Evolutionary conservation across 1,284 basidiomycete species (phyloP).

Genomic region (Uromyces viciae-fabae): DNA sequence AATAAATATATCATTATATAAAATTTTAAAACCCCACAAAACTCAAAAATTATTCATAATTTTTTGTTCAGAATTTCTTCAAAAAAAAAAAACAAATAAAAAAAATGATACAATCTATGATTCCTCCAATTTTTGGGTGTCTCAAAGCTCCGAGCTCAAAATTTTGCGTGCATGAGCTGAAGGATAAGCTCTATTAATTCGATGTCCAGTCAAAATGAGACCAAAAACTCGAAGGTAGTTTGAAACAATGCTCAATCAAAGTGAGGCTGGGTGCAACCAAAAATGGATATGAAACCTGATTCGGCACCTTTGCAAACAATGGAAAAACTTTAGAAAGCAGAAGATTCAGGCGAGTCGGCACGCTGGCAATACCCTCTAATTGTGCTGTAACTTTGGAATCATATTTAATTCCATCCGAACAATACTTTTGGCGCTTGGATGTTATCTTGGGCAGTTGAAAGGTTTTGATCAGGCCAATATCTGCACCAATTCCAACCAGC

Average conservation of each 20-base stretch:
- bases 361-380: conserved; percentile 18
- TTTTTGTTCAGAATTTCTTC: too few relatives aligned
- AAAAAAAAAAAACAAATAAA: background rate
- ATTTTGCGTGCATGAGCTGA: background rate
- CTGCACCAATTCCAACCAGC: conserved; percentile 26
- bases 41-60: too few relatives aligned
- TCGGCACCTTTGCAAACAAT: background rate
- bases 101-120: background rate
- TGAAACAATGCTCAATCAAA: conserved; percentile 36
- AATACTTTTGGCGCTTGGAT: background rate
- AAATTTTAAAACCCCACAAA: too few relatives aligned
- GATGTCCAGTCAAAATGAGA: background rate
- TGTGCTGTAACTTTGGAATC: background rate
- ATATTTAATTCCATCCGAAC: conserved; percentile 27
- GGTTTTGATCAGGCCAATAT: conserved; percentile 5
- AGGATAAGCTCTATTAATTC: background rate
- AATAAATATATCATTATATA: too few relatives aligned
- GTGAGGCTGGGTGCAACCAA: background rate
- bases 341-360: background rate
- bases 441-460: background rate
- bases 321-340: conserved; percentile 1
- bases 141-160: background rate
- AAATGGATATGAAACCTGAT: background rate
- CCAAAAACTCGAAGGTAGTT: conserved; percentile 6
- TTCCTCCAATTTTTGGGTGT: background rate